Base-by-base conservation (phyloP, 1,284 basidiomycete genomes). In the Ustilago hordei region DNA sequence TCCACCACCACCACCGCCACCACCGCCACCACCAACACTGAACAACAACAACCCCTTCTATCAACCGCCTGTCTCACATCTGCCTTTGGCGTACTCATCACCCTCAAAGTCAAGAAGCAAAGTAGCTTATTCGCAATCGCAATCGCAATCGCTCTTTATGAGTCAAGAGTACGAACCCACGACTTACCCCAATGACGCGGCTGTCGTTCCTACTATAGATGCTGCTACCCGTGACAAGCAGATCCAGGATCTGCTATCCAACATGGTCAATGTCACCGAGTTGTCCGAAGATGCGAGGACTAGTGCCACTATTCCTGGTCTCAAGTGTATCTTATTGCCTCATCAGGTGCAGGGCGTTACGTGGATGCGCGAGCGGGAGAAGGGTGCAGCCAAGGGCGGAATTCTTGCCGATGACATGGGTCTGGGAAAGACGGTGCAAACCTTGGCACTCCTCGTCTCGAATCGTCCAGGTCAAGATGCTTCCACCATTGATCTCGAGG, bases 341-440 rank as follows among this genome's bases (percentile, higher is more conserved):
- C 95, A 98, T 87, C 95, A 98, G 82, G 89, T 96, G 13, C 87
- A 92, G 58, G 93, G 94, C 23, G 90, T 94, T 2, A 87, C 88
- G 38, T 98, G 95, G 95, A 95, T 98, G 94, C 89, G 89, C 36
- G 90, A 92, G 38, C 89, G 95, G 19, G 95, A 98, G 86, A 87
- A 89, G 6, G 91, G 91, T 90, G 69, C 60, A 8, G 91, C 91
- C 78, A 88, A 86, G 34, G 95, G 95, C 38, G 95, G 96, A 2
- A 98, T 98, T 65, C 87, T 99, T 35, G 79, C 93, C 41, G 93
- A 95, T 80, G 93, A 97, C 85, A 98, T 98, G 95, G 95, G 95
- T 38, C 88, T 97, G 0, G 95, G 84, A 3, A 84, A 95, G 92
- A 98, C 95, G 0, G 89, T 98, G 0, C 95, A 98, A 89, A 94